These are phyloP conservation scores for Nakazawaea populi DNA, from an alignment of 805 yeast genomes.

Conservation along the genomic window DNA sequence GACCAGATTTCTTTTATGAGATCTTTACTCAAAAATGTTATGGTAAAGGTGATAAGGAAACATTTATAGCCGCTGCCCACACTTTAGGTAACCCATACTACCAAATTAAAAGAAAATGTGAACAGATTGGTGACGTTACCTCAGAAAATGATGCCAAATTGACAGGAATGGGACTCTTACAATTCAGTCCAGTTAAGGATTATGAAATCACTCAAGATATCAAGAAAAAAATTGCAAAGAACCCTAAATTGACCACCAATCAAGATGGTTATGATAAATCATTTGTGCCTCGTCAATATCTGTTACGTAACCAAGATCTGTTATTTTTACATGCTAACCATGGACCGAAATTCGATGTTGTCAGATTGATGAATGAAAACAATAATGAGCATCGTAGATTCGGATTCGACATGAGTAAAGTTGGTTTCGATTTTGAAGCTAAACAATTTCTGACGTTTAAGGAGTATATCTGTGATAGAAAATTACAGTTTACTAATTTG, in stretches of 20 bases:
- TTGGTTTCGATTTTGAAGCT: constrained; percentile 21
- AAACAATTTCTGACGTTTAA: constrained; percentile 21
- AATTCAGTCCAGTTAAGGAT: constrained; percentile 9
- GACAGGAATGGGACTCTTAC: constrained; percentile 10
- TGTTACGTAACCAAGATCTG: constrained; percentile 7
- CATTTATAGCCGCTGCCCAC: constrained; percentile 65
- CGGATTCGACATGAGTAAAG: constrained; percentile 9
- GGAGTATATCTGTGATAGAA: constrained; percentile 20
- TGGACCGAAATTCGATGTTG: constrained; percentile 9
- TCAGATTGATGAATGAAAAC: constrained; percentile 4
- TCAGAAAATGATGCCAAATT: constrained; percentile 19
- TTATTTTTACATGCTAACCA: constrained; percentile 10
- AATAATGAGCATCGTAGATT: constrained; percentile 9
- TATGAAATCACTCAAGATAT: constrained; percentile 2
- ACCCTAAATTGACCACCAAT: constrained; percentile 8
- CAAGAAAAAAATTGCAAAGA: constrained; percentile 2
- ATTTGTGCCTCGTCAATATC: constrained; percentile 8
- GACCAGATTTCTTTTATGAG: constrained; percentile 64
- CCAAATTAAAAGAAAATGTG: constrained; percentile 50
- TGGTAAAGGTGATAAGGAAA: constrained; percentile 80
- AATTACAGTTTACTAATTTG: constrained; percentile 7
- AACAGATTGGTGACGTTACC: constrained; percentile 38
- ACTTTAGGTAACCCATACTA: constrained; percentile 42
- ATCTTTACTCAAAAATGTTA: constrained; percentile 66
- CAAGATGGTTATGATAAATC: constrained; percentile 9